Base-by-base conservation (phyloP, 2,329 filamentous ascomycete species). In the Sarocladiaceae sp. region DNA sequence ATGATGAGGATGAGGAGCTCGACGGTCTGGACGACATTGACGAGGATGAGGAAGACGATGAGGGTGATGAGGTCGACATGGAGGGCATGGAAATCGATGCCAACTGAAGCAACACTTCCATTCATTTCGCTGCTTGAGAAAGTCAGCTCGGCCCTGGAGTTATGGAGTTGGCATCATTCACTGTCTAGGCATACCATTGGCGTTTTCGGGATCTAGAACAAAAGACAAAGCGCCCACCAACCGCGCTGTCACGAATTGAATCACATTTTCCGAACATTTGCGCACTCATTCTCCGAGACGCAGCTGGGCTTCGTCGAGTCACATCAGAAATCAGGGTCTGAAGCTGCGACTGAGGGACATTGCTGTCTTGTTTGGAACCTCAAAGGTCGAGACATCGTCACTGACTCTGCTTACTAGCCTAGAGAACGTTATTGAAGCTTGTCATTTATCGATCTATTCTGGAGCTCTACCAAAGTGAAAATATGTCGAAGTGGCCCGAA, bases 1-100 rank as follows among this genome's bases (percentile, higher is more conserved):
- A 62, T 50, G 50, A 53, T 46, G 61, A 57, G 17, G 57, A 58
- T 26, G 59, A 57, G 28, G 60, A 54, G 3, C 56, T 50, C 36
- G 52, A 55, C 33, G 56, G 57, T 44, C 53, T 56, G 55, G 58
- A 53, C n/a, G 56, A 56, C 35, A 52, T 52, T 29, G 53, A 56
- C 28, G 54, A 56, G 13, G 55, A 56, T 10, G 55, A 53, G 23
- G 57, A 51, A 13, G 57, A 59, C 5, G 54, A 56, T n/a, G 63
- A 61, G 17, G 61, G 59, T 33, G 62, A 63, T 51, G 62, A 63
- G 49, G 33, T 50, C 15, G 57, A 57, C 49, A 23, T 37, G 5
- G 57, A 57, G 11, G 65, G 57, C 22, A 64, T 69, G 60, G 67
- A 70, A 28, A 62, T 68, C 62, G 66, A 69, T 39, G 47, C 29